These are phyloP conservation scores for Macrocybe gigantea DNA, from an alignment of 768 basidiomycete species.

Conservation along the genomic window DNA sequence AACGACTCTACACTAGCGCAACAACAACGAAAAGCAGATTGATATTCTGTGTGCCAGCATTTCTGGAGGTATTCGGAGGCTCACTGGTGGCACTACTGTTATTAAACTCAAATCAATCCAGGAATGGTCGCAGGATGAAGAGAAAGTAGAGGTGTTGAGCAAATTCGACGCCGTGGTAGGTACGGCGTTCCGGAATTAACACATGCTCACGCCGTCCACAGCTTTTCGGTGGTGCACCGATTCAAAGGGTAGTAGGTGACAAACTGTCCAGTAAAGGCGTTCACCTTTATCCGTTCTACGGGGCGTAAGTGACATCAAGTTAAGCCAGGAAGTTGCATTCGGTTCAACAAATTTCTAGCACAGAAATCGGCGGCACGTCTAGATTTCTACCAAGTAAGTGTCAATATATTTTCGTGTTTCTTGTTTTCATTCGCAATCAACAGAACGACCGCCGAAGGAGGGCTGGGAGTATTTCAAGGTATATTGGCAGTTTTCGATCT, in stretches of 20 bases:
- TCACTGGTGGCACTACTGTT: not conserved
- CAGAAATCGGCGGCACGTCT: conserved; percentile 9
- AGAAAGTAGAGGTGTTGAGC: conserved; percentile 1
- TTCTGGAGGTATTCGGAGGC: conserved; percentile 8
- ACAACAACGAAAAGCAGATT: conserved; percentile 11
- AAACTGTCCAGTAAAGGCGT: conserved; percentile 8
- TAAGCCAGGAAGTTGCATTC: not conserved
- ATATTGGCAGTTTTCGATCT: not conserved
- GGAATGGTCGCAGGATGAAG: conserved; percentile 7
- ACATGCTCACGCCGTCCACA: not conserved
- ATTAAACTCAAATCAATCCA: not conserved
- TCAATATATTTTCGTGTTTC: not conserved
- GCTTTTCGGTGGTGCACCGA: conserved; percentile 13
- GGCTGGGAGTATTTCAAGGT: conserved; percentile 14
- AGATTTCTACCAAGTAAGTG: conserved; percentile 6
- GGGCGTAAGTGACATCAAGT: conserved; percentile 9
- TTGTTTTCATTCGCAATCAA: not conserved
- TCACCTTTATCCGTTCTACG: conserved; percentile 11
- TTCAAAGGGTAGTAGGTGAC: conserved; percentile 14
- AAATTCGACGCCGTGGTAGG: conserved; percentile 11
- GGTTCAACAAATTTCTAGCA: conserved; percentile 1
- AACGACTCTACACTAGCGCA: conserved; percentile 14
- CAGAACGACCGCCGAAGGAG: conserved; percentile 6
- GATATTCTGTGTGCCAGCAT: conserved; percentile 18
- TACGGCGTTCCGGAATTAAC: not conserved